Evolutionary conservation across 2,329 filamentous ascomycete genomes (phyloP), one percentile per base, ranked within the genome.

Genomic region (Venturiaceae sp.): DNA sequence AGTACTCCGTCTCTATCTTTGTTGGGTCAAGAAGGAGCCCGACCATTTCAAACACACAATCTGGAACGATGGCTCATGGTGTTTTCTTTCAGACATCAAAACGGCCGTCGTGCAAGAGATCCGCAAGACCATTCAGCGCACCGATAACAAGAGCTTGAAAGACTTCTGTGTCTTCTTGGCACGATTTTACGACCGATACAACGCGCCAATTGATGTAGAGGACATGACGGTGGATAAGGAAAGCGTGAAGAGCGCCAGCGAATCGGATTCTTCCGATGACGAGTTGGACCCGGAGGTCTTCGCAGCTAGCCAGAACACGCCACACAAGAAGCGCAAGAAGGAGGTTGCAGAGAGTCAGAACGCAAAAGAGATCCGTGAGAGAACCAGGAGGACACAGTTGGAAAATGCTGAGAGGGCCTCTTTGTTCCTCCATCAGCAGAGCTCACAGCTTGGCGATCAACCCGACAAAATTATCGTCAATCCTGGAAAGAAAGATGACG

Each of bases 391-490:
- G 23, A 9, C 14, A 11, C 36, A 59, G 19, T 14, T 9, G 13
- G 41, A 47, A 36, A n/a, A 46, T 11, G 80, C 83, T 57, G 68
- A 78, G 4, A 70, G 76, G 59, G 76, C 81, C 58, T n/a, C 26
- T 30, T 26, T 8, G 23, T 50, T 50, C 9, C 81, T 85, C 65
- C 77, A 82, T 56, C 68, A 72, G 61, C 82, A 84, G 30, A 67
- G 70, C 52, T 53, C 64, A 23, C 66, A 67, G 32, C 59, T 28
- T n/a, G 54, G 57, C 63, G 39, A 62, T 58, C 37, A 62, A 63
- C 26, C 56, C 55, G 36, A 63, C 63, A 21, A 58, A 16, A 69
- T 88, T 26, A 83, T 87, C 52, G 81, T 91, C 69, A 90, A 90
- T 66, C 79, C 83, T 60, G 78, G 78, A 30, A 88, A 86, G 66